Conservation (phyloP, 257 asterid genomes). For the Solanum ahanhuiri region DNA sequence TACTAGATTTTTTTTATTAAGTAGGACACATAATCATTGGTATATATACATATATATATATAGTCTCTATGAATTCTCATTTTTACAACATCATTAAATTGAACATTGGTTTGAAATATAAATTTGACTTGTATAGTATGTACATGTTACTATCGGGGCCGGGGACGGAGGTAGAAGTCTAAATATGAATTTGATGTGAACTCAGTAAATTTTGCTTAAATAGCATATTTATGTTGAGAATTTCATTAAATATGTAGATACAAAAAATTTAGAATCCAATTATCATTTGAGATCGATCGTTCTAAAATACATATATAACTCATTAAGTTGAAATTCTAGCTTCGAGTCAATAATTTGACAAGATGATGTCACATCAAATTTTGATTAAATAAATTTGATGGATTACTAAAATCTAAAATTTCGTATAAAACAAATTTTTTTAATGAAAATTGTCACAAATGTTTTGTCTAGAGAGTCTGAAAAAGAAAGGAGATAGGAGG, state of each 20-base stretch:
- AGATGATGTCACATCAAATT: not conserved
- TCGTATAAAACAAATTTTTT: not conserved
- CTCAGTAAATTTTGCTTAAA: not conserved
- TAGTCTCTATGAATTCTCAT: not conserved
- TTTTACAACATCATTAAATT: not conserved
- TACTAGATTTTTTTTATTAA: not conserved
- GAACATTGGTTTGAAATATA: not conserved
- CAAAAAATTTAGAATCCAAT: not conserved
- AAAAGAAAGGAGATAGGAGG: not conserved
- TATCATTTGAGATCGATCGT: not conserved
- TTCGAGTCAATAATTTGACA: not conserved
- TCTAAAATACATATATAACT: not conserved
- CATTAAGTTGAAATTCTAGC: too few relatives aligned
- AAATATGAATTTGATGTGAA: not conserved
- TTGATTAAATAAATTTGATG: not conserved
- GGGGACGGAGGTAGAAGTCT: not conserved
- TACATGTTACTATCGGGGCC: not conserved
- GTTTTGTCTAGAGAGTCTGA: not conserved
- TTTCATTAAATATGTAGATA: not conserved
- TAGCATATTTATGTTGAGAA: not conserved
- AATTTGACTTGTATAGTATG: not conserved
- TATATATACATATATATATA: not conserved
- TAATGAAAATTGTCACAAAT: not conserved
- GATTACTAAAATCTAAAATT: not conserved
- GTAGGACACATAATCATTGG: not conserved